A percentile compares a stretch with the other conserved stretches of the same genome.
phyloP scores from a whole-genome alignment of 495 filamentous ascomycete genomes.

The Thermochaetoides thermophila region DNA sequence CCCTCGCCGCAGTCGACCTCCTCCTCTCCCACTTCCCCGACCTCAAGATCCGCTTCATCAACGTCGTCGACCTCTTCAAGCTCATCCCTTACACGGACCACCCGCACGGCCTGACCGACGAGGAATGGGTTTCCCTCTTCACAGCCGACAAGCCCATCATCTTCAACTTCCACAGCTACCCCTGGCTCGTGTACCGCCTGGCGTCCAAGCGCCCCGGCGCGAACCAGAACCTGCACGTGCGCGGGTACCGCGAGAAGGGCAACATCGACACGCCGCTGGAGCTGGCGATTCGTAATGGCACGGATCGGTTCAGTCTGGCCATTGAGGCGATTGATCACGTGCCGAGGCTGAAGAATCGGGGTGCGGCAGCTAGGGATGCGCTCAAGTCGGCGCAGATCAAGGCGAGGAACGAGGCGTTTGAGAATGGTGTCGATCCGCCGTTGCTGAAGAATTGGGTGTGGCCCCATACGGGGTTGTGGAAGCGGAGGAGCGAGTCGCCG shows the following conservation, averaged over 20 bases:
- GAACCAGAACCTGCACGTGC: conserved; percentile 49
- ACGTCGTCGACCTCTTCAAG: conserved; percentile 62
- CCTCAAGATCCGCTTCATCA: conserved; percentile 59
- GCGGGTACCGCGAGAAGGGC: conserved; percentile 62
- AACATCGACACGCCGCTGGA: conserved; percentile 67
- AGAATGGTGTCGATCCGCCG: conserved; percentile 51
- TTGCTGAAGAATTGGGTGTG: conserved; percentile 50
- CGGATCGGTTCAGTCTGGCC: conserved; percentile 54
- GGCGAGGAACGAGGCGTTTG: conserved; percentile 43
- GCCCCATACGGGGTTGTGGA: conserved; percentile 28
- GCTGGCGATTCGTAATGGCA: conserved; percentile 54
- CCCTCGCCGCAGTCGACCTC: conserved; percentile 51
- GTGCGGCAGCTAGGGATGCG: conserved; percentile 40
- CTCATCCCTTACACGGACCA: conserved; percentile 49
- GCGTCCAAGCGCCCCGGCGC: conserved; percentile 53
- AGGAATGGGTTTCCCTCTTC: conserved; percentile 49
- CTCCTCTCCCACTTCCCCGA: conserved; percentile 48
- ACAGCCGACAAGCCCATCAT: conserved; percentile 52
- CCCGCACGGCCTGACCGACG: conserved; percentile 49
- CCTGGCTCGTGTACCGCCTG: conserved; percentile 58
- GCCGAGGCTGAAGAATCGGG: conserved; percentile 37
- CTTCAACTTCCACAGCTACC: conserved; percentile 71
- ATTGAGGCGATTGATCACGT: conserved; percentile 56
- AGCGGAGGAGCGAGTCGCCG: too few relatives aligned
- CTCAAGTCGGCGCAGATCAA: conserved; percentile 43